Evolutionary conservation across 345 rosid genomes (phyloP).

Genomic region (Melastoma malabathricum): DNA sequence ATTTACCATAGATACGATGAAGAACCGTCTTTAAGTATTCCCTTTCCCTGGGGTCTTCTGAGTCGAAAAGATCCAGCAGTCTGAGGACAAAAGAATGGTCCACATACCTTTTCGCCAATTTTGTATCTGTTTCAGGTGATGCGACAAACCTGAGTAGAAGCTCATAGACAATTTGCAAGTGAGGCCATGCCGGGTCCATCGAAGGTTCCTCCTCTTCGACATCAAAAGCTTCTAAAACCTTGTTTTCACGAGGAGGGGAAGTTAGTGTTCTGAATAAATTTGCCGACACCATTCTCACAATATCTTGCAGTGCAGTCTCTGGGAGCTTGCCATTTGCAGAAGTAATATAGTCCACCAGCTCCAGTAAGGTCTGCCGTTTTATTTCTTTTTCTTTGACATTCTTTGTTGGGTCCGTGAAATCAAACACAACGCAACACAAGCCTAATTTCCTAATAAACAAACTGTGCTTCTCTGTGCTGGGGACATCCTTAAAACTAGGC

Average conservation of each 20-base stretch:
- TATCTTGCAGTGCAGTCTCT: constrained; percentile 53
- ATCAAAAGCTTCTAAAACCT: constrained; percentile 52
- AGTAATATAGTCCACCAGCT: constrained; percentile 64
- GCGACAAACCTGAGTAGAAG: constrained; percentile 62
- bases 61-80: constrained; percentile 70
- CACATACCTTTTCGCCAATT: constrained; percentile 66
- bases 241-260: constrained; percentile 50
- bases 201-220: constrained; percentile 75
- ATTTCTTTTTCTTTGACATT: constrained; percentile 62
- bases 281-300: constrained; percentile 46
- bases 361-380: constrained; percentile 60
- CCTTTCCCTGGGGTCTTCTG: constrained; percentile 75
- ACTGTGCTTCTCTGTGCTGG: constrained; percentile 52
- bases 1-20: constrained; percentile 75
- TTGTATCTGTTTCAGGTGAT: constrained; percentile 74
- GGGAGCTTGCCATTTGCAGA: constrained; percentile 50
- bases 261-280: constrained; percentile 63
- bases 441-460: constrained; percentile 43
- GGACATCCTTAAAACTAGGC: constrained; percentile 69
- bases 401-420: constrained; percentile 54
- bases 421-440: constrained; percentile 48
- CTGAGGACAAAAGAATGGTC: constrained; percentile 72
- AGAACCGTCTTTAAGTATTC: constrained; percentile 65
- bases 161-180: constrained; percentile 69
- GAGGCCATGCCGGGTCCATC: constrained; percentile 78